Evolutionary conservation across 306 rosid species (phyloP).

Genomic region (Prunus mira): DNA sequence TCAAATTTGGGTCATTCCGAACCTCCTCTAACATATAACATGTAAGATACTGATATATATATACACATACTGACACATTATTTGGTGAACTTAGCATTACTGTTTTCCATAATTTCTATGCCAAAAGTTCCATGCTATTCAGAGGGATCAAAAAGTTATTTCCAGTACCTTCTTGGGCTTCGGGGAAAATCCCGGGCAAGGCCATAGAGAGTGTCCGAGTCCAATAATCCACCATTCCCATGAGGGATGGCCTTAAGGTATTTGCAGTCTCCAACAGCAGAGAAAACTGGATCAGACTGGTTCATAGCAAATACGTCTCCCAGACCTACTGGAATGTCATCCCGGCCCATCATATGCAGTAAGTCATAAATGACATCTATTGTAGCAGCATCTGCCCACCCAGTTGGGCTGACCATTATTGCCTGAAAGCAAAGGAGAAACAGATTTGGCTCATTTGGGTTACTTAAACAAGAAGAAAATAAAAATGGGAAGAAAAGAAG

Average conservation of each 20-base stretch:
- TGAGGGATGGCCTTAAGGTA: slow-evolving; percentile 72
- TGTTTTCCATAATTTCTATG: too few relatives aligned
- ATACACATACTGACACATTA: background rate
- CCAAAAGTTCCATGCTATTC: background rate
- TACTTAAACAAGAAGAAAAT: background rate
- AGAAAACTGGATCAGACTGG: slow-evolving; percentile 48
- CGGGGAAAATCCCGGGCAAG: slow-evolving; percentile 73
- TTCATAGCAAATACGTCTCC: slow-evolving; percentile 71
- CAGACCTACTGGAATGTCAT: slow-evolving; percentile 75
- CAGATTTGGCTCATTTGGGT: background rate
- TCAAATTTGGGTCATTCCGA: background rate
- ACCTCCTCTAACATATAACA: background rate
- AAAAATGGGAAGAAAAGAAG: background rate
- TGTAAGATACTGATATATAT: background rate
- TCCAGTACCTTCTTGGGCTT: slow-evolving; percentile 77
- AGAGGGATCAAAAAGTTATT: background rate
- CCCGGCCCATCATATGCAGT: slow-evolving; percentile 98
- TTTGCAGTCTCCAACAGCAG: slow-evolving; percentile 66
- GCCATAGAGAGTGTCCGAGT: slow-evolving; percentile 90
- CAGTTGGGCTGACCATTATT: slow-evolving; percentile 81
- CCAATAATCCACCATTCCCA: slow-evolving; percentile 79
- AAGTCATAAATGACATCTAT: slow-evolving; percentile 74
- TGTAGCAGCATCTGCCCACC: slow-evolving; percentile 96
- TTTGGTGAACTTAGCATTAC: background rate
- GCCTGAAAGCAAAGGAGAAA: slow-evolving; percentile 40